A percentile compares a stretch with the other conserved stretches of the same genome.
These are phyloP conservation scores for Gliomastix tumulicola DNA, from an alignment of 2,329 filamentous ascomycete species.

Conservation along the genomic window DNA sequence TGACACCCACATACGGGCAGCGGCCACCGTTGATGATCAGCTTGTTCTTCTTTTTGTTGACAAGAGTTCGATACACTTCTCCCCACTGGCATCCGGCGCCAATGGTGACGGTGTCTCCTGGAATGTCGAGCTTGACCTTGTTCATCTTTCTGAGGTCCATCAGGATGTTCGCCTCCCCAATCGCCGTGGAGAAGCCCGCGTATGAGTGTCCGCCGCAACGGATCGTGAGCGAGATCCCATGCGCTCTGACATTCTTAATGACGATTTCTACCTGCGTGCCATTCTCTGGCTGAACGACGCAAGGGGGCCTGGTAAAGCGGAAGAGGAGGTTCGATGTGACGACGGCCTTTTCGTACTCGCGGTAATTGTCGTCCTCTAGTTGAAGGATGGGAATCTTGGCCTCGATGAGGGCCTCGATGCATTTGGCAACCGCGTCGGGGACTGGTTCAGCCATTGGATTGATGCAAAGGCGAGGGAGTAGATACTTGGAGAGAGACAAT, in stretches of 20 bases:
- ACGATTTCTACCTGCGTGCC: constrained; percentile 5
- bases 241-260: constrained; percentile 11
- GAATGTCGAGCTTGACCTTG: not conserved
- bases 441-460: too few species aligned
- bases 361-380: too few species aligned
- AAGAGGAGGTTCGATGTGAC: not conserved
- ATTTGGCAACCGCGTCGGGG: too few species aligned
- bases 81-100: constrained; percentile 20
- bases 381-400: too few species aligned
- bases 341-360: not conserved
- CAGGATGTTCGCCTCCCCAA: not conserved
- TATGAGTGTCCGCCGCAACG: not conserved
- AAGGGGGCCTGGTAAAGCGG: not conserved
- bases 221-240: constrained; percentile 13
- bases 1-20: constrained; percentile 26
- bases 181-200: not conserved
- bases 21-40: constrained; percentile 20
- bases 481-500: too few species aligned
- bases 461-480: too few species aligned
- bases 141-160: not conserved
- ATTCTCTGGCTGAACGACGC: not conserved
- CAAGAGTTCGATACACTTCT: constrained; percentile 19
- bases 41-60: constrained; percentile 12
- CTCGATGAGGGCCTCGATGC: too few species aligned
- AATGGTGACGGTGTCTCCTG: constrained; percentile 9